These are phyloP conservation scores for Phytopythium sindhum DNA, from an alignment of 352 stramenopile genomes.

Conservation along the genomic window DNA sequence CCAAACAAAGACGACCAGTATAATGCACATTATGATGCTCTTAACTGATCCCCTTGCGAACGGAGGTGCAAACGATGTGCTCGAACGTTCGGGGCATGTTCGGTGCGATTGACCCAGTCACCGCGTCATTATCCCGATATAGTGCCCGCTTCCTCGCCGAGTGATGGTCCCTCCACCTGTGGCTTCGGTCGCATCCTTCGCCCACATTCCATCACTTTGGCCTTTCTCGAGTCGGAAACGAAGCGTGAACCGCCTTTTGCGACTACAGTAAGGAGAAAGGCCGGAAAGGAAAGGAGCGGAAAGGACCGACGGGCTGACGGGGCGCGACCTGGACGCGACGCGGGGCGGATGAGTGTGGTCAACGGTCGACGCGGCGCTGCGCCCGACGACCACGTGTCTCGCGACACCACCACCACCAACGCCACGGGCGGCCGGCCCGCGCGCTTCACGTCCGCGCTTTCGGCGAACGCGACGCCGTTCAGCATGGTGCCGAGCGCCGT, in stretches of 20 bases:
- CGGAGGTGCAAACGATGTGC: no score
- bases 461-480: slow-evolving; percentile 15
- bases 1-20: background rate
- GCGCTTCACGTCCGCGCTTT: slow-evolving; percentile 14
- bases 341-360: slow-evolving; percentile 22
- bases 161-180: slow-evolving; percentile 1
- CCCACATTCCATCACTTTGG: background rate
- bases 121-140: background rate
- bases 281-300: background rate
- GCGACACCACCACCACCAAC: slow-evolving; percentile 14
- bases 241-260: no score
- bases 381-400: slow-evolving; percentile 21
- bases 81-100: slow-evolving; percentile 2
- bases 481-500: slow-evolving; percentile 31
- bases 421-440: slow-evolving; percentile 11
- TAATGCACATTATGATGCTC: background rate
- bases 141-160: background rate
- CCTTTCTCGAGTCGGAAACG: background rate
- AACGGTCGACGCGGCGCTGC: slow-evolving; percentile 16
- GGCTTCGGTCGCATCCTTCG: background rate
- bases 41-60: no score
- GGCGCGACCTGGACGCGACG: background rate
- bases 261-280: background rate
- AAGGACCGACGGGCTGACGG: background rate
- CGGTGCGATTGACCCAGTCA: background rate